These are phyloP conservation scores for Flammula alnicola DNA, from an alignment of 1,284 basidiomycete genomes.

Conservation along the genomic window DNA sequence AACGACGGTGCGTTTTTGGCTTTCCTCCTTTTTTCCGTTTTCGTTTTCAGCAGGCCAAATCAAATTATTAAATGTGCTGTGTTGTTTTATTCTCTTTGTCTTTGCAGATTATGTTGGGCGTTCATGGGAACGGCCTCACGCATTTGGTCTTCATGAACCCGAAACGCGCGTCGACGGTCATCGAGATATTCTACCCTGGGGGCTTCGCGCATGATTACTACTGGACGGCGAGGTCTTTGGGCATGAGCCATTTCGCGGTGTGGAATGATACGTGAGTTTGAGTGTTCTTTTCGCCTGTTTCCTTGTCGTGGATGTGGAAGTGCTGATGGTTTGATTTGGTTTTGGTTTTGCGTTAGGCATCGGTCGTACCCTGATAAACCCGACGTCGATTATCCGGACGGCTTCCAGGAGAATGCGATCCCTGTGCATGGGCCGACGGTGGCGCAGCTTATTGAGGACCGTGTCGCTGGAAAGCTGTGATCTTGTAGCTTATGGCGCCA, in stretches of 20 bases:
- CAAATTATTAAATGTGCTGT: too few species aligned
- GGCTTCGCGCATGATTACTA: slow-evolving; percentile 86
- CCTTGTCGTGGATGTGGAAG: too few species aligned
- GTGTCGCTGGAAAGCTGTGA: slow-evolving; percentile 41
- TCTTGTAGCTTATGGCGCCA: too few species aligned
- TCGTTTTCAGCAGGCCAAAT: too few species aligned
- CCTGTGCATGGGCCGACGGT: slow-evolving; percentile 65
- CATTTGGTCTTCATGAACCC: slow-evolving; percentile 80
- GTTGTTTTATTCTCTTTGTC: not conserved
- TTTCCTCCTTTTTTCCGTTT: not conserved
- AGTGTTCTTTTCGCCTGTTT: not conserved
- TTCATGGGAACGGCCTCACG: slow-evolving; percentile 83
- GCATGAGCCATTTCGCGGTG: slow-evolving; percentile 76
- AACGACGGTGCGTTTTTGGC: slow-evolving; percentile 58
- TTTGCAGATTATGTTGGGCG: slow-evolving; percentile 72
- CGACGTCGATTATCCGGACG: slow-evolving; percentile 68
- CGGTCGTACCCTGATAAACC: slow-evolving; percentile 59
- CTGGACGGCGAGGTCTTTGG: slow-evolving; percentile 72
- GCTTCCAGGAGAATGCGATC: slow-evolving; percentile 75
- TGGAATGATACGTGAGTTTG: slow-evolving; percentile 74
- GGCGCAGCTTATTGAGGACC: slow-evolving; percentile 61
- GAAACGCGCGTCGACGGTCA: slow-evolving; percentile 67
- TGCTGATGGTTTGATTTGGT: slow-evolving; percentile 6
- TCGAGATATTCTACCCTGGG: slow-evolving; percentile 80
- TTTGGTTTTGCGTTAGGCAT: slow-evolving; percentile 40